Evolutionary conservation across 345 rosid species (phyloP).

Genomic region (Theobroma cacao): DNA sequence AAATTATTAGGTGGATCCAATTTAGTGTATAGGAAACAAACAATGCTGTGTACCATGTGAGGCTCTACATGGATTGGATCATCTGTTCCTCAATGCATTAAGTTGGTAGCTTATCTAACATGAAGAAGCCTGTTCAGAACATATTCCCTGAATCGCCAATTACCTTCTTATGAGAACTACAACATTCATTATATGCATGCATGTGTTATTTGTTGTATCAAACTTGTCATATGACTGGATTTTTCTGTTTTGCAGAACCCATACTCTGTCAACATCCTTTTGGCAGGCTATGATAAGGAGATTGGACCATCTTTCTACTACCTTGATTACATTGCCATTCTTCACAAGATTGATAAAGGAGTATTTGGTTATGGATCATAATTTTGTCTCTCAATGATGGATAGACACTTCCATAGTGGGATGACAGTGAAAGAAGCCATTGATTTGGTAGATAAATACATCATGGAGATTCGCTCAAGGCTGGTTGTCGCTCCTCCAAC

Average conservation of each 20-base stretch:
- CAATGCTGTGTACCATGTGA: too few relatives aligned
- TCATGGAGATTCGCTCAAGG: slow-evolving; percentile 74
- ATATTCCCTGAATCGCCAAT: background rate
- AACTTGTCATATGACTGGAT: background rate
- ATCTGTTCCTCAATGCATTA: too few relatives aligned
- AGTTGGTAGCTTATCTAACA: background rate
- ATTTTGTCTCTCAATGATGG: slow-evolving; percentile 86
- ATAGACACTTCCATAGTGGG: slow-evolving; percentile 81
- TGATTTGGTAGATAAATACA: slow-evolving; percentile 79
- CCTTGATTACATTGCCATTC: slow-evolving; percentile 86
- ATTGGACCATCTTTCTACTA: slow-evolving; percentile 88
- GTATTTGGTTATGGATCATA: slow-evolving; percentile 92
- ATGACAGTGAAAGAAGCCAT: slow-evolving; percentile 84
- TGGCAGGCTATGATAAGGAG: slow-evolving; percentile 93
- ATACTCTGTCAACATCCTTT: slow-evolving; percentile 73
- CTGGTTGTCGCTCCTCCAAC: slow-evolving; percentile 89
- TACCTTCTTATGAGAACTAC: background rate
- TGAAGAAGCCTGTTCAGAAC: background rate
- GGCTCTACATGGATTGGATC: too few relatives aligned
- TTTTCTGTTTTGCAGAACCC: slow-evolving; percentile 52
- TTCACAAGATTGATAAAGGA: slow-evolving; percentile 89
- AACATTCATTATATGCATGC: background rate
- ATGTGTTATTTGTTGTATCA: background rate
- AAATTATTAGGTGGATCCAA: too few relatives aligned
- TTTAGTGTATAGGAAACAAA: too few relatives aligned